Percentiles rank a stretch among this genome's conserved stretches.
These are phyloP conservation scores for Tolypocladium inflatum DNA, from an alignment of 2,329 filamentous ascomycete species.

Conservation along the genomic window DNA sequence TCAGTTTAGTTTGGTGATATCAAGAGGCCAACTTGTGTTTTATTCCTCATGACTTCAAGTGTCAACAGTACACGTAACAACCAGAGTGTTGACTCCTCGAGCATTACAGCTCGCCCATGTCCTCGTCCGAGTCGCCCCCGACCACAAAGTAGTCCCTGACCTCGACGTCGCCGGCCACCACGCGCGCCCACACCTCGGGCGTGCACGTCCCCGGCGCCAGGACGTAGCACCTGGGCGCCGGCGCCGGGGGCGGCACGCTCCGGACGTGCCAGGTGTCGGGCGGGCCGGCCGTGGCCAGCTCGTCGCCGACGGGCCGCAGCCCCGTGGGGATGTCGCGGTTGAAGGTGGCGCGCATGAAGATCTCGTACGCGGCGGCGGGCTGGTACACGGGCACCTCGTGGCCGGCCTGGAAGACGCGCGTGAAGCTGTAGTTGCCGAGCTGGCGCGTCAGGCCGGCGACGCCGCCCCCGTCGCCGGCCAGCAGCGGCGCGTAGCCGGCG, in stretches of 20 bases:
- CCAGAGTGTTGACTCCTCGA: background rate
- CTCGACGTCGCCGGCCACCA: slow-evolving; percentile 39
- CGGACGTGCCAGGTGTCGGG: slow-evolving; percentile 50
- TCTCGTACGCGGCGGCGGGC: slow-evolving; percentile 44
- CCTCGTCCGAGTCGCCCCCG: background rate
- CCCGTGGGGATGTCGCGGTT: slow-evolving; percentile 46
- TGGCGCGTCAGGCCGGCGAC: slow-evolving; percentile 64
- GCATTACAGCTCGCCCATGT: background rate
- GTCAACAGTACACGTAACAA: too few relatives aligned
- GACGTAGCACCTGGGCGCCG: slow-evolving; percentile 49
- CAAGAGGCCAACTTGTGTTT: too few relatives aligned
- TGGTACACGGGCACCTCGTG: slow-evolving; percentile 53
- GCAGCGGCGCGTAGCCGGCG: slow-evolving; percentile 62
- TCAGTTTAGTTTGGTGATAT: too few relatives aligned
- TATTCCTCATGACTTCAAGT: too few relatives aligned
- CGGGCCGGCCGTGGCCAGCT: slow-evolving; percentile 41
- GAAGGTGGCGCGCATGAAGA: slow-evolving; percentile 50
- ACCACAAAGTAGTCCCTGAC: slow-evolving; percentile 30
- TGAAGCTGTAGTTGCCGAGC: slow-evolving; percentile 62
- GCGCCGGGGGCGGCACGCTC: slow-evolving; percentile 38
- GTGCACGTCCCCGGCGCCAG: slow-evolving; percentile 46
- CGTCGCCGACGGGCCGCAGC: slow-evolving; percentile 36
- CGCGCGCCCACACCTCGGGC: slow-evolving; percentile 38
- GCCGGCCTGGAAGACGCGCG: slow-evolving; percentile 55
- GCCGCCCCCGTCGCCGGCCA: slow-evolving; percentile 51